Evolutionary conservation across 1,284 basidiomycete genomes (phyloP).

Genomic region (Tilletia horrida): DNA sequence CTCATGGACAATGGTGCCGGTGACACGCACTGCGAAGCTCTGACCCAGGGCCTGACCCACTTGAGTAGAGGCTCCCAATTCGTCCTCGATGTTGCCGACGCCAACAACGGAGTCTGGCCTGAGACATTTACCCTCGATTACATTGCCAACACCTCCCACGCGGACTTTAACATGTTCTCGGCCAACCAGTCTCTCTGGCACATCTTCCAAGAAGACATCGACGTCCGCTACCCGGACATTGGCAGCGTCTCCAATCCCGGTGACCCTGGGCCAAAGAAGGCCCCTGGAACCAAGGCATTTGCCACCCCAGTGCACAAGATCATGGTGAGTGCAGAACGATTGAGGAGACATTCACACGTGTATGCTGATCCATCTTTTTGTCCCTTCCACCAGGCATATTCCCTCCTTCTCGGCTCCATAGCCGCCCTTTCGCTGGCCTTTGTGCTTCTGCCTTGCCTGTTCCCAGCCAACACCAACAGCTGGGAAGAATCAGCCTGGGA

Average conservation of each 20-base stretch:
- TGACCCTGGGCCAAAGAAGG: constrained; percentile 28
- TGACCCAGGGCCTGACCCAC: constrained; percentile 43
- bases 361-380: background rate
- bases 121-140: constrained; percentile 41
- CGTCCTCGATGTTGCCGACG: constrained; percentile 27
- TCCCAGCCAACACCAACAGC: constrained; percentile 30
- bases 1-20: constrained; percentile 48
- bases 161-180: constrained; percentile 44
- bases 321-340: constrained; percentile 21
- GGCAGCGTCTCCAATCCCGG: constrained; percentile 35
- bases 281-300: constrained; percentile 27
- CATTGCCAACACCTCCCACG: constrained; percentile 43
- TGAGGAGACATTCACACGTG: background rate
- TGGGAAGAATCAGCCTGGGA: constrained; percentile 3
- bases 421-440: constrained; percentile 35
- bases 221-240: constrained; percentile 31
- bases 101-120: constrained; percentile 28
- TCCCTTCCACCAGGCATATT: constrained; percentile 29
- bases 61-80: constrained; percentile 41
- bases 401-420: constrained; percentile 38
- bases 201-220: constrained; percentile 33
- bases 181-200: constrained; percentile 30
- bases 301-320: constrained; percentile 47
- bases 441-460: constrained; percentile 42
- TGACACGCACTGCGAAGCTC: constrained; percentile 42